phyloP scores from a whole-genome alignment of 495 filamentous ascomycete species.

The Barbatosphaeria neglecta region DNA sequence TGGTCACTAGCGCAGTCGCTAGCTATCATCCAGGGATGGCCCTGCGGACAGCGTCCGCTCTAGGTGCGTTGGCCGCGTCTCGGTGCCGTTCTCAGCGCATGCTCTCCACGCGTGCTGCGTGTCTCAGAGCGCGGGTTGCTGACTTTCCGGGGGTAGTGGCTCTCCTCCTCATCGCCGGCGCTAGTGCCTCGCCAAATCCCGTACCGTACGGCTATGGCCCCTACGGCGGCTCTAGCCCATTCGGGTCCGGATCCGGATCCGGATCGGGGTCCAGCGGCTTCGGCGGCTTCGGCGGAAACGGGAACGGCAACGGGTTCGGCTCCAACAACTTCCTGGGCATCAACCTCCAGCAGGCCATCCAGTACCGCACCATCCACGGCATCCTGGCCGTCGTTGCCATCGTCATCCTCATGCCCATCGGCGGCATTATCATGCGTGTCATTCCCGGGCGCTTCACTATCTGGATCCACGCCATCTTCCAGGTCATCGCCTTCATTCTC shows the following conservation, averaged over 20 bases:
- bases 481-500: constrained; percentile 39
- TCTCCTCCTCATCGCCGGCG: neutral
- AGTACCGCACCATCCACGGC: constrained; percentile 22
- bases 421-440: constrained; percentile 39
- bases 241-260: neutral
- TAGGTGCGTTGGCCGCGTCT: neutral
- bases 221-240: too few species aligned
- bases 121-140: too few species aligned
- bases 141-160: too few species aligned
- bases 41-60: neutral
- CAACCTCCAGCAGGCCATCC: constrained; percentile 9
- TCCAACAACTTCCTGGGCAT: constrained; percentile 1
- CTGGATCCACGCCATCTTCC: constrained; percentile 40
- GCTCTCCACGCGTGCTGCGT: too few species aligned
- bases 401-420: constrained; percentile 39
- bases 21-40: neutral
- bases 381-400: constrained; percentile 29
- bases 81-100: too few species aligned
- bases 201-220: neutral
- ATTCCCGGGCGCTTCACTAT: constrained; percentile 20
- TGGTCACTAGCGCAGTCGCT: neutral
- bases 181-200: neutral
- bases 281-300: neutral
- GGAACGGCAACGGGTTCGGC: constrained; percentile 1
- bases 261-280: neutral